Conservation (phyloP, 2,329 filamentous ascomycete species). For the Curvularia sp. region DNA sequence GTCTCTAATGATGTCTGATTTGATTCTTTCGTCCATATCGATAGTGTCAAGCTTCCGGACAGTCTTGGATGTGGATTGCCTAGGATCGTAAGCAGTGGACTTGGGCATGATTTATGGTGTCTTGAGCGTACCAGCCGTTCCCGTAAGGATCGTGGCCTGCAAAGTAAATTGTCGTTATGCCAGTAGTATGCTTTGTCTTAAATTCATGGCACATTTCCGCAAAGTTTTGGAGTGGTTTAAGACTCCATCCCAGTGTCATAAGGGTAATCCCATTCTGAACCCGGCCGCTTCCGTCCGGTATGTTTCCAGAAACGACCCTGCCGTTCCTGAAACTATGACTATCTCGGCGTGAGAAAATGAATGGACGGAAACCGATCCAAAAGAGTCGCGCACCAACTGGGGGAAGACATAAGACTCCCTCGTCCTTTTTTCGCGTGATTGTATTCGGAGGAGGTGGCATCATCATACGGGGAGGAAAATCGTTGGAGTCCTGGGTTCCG, state of each 20-base stretch:
- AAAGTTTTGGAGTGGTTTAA: slow-evolving; percentile 35
- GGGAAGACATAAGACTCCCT: slow-evolving; percentile 25
- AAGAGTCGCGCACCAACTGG: slow-evolving; percentile 35
- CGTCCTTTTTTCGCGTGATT: slow-evolving; percentile 1
- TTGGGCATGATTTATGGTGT: not conserved
- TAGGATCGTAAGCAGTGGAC: not conserved
- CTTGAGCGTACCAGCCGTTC: slow-evolving; percentile 17
- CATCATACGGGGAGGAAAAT: slow-evolving; percentile 10
- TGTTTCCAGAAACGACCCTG: slow-evolving; percentile 2
- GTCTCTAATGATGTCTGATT: slow-evolving; percentile 44
- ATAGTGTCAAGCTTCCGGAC: slow-evolving; percentile 40
- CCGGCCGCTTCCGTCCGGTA: slow-evolving; percentile 19
- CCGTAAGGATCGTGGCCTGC: slow-evolving; percentile 23
- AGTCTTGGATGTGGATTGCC: slow-evolving; percentile 34
- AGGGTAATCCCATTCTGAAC: slow-evolving; percentile 29
- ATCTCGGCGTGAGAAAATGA: slow-evolving; percentile 32
- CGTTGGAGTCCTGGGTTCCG: slow-evolving; percentile 16
- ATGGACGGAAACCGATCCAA: slow-evolving; percentile 42
- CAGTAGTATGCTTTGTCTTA: slow-evolving; percentile 29
- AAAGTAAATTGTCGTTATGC: slow-evolving; percentile 39
- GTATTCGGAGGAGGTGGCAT: not conserved
- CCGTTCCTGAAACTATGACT: not conserved
- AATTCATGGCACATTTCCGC: slow-evolving; percentile 32
- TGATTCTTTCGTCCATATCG: slow-evolving; percentile 40
- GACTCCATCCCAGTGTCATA: slow-evolving; percentile 38